Evolutionary conservation across 495 filamentous ascomycete genomes (phyloP).

Genomic region (Aspergillus campestris): DNA sequence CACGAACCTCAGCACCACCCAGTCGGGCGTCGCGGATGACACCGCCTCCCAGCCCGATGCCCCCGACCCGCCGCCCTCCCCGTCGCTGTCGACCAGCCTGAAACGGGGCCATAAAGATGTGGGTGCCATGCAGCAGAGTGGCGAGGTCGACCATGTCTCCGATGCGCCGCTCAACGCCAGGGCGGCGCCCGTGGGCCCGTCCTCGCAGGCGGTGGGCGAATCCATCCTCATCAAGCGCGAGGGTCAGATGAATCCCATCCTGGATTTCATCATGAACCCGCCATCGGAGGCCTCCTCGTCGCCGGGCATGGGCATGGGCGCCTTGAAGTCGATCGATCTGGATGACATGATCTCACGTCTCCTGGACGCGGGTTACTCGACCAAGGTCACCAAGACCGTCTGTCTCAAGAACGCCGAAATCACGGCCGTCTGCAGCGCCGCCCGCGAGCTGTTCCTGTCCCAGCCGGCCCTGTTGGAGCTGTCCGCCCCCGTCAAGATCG

Average conservation of each 20-base stretch:
- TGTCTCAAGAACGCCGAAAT: conserved; percentile 98
- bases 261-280: conserved; percentile 38
- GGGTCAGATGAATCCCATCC: conserved; percentile 56
- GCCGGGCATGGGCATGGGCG: conserved; percentile 48
- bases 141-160: conserved; percentile 94
- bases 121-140: conserved; percentile 68
- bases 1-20: conserved; percentile 23
- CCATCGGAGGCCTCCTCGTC: conserved; percentile 32
- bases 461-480: conserved; percentile 91
- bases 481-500: conserved; percentile 95
- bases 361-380: conserved; percentile 88
- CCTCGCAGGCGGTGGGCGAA: conserved; percentile 44
- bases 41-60: conserved; percentile 37
- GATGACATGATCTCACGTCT: conserved; percentile 96
- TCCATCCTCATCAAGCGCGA: conserved; percentile 72
- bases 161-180: conserved; percentile 73
- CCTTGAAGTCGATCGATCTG: conserved; percentile 83
- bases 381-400: conserved; percentile 94
- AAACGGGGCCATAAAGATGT: conserved; percentile 72
- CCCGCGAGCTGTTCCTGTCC: conserved; percentile 78
- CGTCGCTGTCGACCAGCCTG: conserved; percentile 70
- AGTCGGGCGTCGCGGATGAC: conserved; percentile 29
- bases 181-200: conserved; percentile 27
- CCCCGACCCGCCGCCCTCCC: conserved; percentile 78
- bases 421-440: conserved; percentile 78